Percentiles rank a stretch among this genome's conserved stretches.
phyloP scores from a whole-genome alignment of 257 asterid species.

The Phtheirospermum japonicum region DNA sequence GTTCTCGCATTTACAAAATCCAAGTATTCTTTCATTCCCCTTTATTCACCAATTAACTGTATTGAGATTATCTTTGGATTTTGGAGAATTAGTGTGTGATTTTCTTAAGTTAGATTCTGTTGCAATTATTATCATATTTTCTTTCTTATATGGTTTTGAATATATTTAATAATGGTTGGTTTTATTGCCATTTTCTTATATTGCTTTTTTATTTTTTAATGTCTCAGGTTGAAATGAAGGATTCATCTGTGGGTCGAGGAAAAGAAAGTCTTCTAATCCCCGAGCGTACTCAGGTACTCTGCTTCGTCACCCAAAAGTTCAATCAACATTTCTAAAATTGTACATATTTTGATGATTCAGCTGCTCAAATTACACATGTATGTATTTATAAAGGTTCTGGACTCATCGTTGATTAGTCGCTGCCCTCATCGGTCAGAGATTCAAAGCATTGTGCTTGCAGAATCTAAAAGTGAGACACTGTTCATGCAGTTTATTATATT shows the following conservation, averaged over 20 bases:
- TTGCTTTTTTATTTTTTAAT: neutral
- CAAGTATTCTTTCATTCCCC: constrained; percentile 38
- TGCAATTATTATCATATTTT: neutral
- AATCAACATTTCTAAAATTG: constrained; percentile 1
- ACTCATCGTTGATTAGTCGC: constrained; percentile 55
- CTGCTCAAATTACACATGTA: constrained; percentile 15
- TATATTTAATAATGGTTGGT: too few species aligned
- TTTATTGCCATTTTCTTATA: too few species aligned
- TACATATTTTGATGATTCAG: constrained; percentile 4
- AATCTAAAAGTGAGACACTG: constrained; percentile 52
- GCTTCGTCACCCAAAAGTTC: neutral
- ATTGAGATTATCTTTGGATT: neutral
- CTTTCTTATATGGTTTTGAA: neutral
- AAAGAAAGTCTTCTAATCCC: constrained; percentile 88
- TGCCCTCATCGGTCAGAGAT: constrained; percentile 90
- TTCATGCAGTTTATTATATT: neutral
- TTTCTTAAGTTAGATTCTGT: neutral
- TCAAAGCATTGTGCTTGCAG: constrained; percentile 74
- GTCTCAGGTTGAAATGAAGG: constrained; percentile 59
- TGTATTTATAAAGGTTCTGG: constrained; percentile 59
- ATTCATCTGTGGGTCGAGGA: constrained; percentile 60
- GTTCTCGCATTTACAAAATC: constrained; percentile 56
- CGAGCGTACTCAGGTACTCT: constrained; percentile 56
- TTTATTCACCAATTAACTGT: neutral
- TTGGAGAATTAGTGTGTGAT: neutral